Evolutionary conservation across 176 grass and related monocot species (phyloP).

Genomic region (Oryza punctata): DNA sequence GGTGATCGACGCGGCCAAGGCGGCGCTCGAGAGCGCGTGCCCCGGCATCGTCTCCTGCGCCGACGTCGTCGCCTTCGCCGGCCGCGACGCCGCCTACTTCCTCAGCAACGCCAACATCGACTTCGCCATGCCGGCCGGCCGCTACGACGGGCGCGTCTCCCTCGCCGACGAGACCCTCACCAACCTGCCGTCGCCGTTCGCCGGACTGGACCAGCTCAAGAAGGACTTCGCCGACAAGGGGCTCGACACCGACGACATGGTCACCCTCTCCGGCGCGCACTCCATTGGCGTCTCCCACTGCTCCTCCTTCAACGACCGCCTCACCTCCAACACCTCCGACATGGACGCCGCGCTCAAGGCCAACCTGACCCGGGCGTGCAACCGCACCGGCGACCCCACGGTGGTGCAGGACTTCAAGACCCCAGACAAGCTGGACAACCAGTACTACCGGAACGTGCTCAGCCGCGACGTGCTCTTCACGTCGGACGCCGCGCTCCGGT

Average conservation of each 20-base stretch:
- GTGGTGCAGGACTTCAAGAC: conserved; percentile 16
- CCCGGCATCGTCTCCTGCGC: conserved; percentile 48
- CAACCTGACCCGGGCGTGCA: neutral
- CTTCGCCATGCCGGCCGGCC: conserved; percentile 47
- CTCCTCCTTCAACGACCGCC: conserved; percentile 34
- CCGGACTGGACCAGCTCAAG: conserved; percentile 3
- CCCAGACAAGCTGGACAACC: conserved; percentile 28
- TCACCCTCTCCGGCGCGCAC: conserved; percentile 28
- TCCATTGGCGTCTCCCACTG: conserved; percentile 38
- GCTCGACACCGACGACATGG: neutral
- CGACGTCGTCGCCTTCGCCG: conserved; percentile 55
- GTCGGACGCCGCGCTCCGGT: conserved; percentile 21
- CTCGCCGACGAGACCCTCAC: neutral
- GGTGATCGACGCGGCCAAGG: conserved; percentile 47
- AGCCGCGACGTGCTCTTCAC: conserved; percentile 17
- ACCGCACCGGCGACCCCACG: neutral
- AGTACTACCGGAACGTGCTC: conserved; percentile 47
- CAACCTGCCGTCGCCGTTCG: conserved; percentile 35
- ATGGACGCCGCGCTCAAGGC: conserved; percentile 19
- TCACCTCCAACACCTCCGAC: neutral
- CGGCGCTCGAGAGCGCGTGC: conserved; percentile 26
- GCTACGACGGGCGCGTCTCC: conserved; percentile 44
- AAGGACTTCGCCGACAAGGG: conserved; percentile 38
- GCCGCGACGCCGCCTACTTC: conserved; percentile 34
- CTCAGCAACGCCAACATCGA: neutral